Base-by-base conservation (phyloP, 345 rosid genomes). In the Eutrema heterophyllum region DNA sequence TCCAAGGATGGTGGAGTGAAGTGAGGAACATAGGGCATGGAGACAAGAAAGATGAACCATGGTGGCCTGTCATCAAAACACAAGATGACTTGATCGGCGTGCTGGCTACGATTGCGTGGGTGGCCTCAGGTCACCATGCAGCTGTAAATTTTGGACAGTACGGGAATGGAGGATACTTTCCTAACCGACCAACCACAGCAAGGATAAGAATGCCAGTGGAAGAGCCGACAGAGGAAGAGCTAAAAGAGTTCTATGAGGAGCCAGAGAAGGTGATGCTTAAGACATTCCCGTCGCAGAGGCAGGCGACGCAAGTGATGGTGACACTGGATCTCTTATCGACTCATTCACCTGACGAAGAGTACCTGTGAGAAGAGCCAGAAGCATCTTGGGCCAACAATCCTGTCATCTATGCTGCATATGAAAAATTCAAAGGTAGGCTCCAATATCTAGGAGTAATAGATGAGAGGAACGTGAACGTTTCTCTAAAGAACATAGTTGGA, bases 311-410 rank as follows among this genome's bases (percentile, higher is more conserved):
- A 54, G 81, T 78, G 54, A 73, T 78, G 78, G 81, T 68, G 6
- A 73, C 74, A 46, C 49, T 78, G 39, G 78, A 78, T 73, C 70
- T 78, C 45, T 39, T 78, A 26, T 78, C 81, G 24, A 48, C 71
- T 0, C 81, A 78, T 62, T 73, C 81, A 39, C 75, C 78, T 16
- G 81, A 78, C n/a, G 81, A 78, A 74, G 81, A 78, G 71, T 78
- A 78, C 41, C 32, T 78, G 0, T 78, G 78, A 6, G 78, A 78
- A 14, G 1, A 11, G 0, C 46, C 65, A 15, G 78, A 78, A 58
- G 26, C 81, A 52, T 38, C 74, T 40, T 78, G 81, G 78, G 24
- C 32, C 3, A 4, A 55, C 1, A 61, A 78, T 0, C 81, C 78
- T 12, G 48, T 67, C 14, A 78, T 78, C 5, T 6, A 30, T 38